Evolutionary conservation across 106 monocot genomes (phyloP), one percentile per base, ranked within the genome.

Genomic region (Dendrobium huoshanense): DNA sequence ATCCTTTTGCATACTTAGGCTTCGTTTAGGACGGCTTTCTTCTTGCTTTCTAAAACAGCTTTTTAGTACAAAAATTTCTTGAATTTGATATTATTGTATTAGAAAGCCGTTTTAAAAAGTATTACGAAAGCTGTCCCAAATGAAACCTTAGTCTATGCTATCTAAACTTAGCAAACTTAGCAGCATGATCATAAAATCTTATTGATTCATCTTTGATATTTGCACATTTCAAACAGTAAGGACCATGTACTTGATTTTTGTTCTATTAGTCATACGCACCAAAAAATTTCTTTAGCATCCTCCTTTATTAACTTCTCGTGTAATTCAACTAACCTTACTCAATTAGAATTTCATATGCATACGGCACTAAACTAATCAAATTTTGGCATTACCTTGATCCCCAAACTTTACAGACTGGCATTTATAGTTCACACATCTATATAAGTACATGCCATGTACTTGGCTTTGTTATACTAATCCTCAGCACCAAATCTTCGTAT

Each of bases 351-450:
- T 13, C 15, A 37, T 70, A 33, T 37, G 70, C 33, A 37, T 37
- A 70, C 37, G 61, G 61, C 61, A 61, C 61, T 22, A 61, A 61
- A 61, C 61, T 61, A n/a, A 61, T 61, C 10, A n/a, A 61, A n/a
- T 22, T 19, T 22, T n/a, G 61, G 61, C 61, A 51, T 51, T 13
- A 51, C 10, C 51, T 61, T 61, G 61, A 61, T 61, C n/a, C 61
- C 22, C 61, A 22, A 61, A 61, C 61, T 20, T 61, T 61, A 61
- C 61, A 13, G 51, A 51, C 48, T 48, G 48, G 48, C 48, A 48
- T 48, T 48, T 48, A 48, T 48, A 8, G 37, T 48, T 48, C 48
- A 48, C 48, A 48, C 7, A 48, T 48, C 48, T 11, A 48, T 48
- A 9, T 31, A 68, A 70, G 13, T 37, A 15, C 70, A 70, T 70